Evolutionary conservation across 2,329 filamentous ascomycete species (phyloP).

Genomic region (Cordyceps pruinosa): DNA sequence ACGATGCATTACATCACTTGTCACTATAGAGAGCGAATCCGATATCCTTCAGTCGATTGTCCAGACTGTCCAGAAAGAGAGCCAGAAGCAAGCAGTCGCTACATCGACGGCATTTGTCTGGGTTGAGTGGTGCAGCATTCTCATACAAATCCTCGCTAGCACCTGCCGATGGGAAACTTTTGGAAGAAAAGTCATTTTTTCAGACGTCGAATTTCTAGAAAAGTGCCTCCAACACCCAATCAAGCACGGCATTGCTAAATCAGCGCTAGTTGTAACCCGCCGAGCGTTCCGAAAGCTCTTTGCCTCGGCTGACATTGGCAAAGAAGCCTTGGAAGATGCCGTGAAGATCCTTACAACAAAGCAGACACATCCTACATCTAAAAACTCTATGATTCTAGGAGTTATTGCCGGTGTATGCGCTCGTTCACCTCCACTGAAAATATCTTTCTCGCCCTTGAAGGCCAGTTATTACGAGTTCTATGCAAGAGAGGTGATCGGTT

Average conservation of each 20-base stretch:
- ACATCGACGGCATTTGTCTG: conserved; percentile 78
- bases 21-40: conserved; percentile 47
- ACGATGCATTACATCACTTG: conserved; percentile 64
- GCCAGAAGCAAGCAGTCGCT: conserved; percentile 70
- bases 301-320: conserved; percentile 45
- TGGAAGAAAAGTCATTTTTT: conserved; percentile 57
- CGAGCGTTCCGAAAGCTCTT: conserved; percentile 73
- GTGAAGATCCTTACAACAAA: conserved; percentile 66
- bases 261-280: conserved; percentile 70
- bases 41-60: conserved; percentile 59
- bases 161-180: conserved; percentile 58
- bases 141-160: conserved; percentile 64
- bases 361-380: conserved; percentile 53
- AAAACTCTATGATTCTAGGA: conserved; percentile 72
- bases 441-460: conserved; percentile 58
- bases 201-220: conserved; percentile 68
- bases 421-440: conserved; percentile 57
- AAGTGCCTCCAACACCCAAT: conserved; percentile 63
- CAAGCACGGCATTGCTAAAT: conserved; percentile 60
- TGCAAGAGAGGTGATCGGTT: conserved; percentile 75
- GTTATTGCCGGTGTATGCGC: conserved; percentile 81
- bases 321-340: conserved; percentile 54
- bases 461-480: conserved; percentile 75
- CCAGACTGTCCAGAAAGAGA: conserved; percentile 61
- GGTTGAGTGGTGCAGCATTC: conserved; percentile 78